These are phyloP conservation scores for Mallotus repandus DNA, from an alignment of 441 rosid species.

Conservation along the genomic window DNA sequence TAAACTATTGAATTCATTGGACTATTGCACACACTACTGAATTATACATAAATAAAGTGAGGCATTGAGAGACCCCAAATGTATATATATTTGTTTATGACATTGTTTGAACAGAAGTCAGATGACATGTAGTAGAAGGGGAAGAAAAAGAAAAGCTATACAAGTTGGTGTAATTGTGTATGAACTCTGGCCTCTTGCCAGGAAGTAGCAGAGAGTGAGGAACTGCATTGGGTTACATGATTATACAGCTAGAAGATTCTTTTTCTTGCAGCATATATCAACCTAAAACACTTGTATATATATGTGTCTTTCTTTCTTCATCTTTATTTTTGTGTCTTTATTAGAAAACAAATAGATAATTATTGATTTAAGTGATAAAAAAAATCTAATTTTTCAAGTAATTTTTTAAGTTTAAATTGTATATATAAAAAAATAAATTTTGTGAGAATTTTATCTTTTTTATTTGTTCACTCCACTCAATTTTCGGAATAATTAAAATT, in stretches of 20 bases:
- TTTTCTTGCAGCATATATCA: not conserved
- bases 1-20: not conserved
- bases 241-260: slow-evolving; percentile 9
- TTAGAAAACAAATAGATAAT: too few species aligned
- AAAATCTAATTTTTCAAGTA: too few species aligned
- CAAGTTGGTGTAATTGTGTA: not conserved
- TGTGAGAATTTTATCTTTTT: too few species aligned
- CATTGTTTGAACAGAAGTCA: not conserved
- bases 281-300: too few species aligned
- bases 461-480: too few species aligned
- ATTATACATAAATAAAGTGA: not conserved
- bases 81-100: not conserved
- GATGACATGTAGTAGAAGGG: not conserved
- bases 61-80: not conserved
- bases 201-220: not conserved
- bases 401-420: too few species aligned
- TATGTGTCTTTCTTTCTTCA: too few species aligned
- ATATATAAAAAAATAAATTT: too few species aligned
- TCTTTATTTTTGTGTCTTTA: too few species aligned
- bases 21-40: not conserved
- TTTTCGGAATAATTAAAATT: too few species aligned
- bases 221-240: slow-evolving; percentile 8
- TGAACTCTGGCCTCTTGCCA: not conserved
- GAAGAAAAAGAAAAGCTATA: not conserved
- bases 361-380: too few species aligned